Evolutionary conservation across 805 yeast genomes (phyloP).

Genomic region (Kodamaea hsintzibuensis): DNA sequence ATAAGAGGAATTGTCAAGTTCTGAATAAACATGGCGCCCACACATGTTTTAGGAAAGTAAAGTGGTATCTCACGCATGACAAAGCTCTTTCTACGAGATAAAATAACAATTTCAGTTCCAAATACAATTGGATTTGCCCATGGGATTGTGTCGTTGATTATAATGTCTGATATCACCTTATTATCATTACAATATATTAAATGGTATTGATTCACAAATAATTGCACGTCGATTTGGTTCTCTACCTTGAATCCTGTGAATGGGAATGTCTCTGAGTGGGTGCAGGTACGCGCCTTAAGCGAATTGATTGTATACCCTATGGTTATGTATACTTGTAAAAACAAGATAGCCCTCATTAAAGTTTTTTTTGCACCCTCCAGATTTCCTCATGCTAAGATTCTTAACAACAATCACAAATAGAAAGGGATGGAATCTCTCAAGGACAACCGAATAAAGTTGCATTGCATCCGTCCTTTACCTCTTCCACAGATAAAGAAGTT

Average conservation of each 20-base stretch:
- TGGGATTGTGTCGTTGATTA: conserved; percentile 22
- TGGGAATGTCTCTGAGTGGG: conserved; percentile 8
- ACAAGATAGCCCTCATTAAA: background rate
- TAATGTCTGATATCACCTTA: conserved; percentile 21
- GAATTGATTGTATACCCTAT: background rate
- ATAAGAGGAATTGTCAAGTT: conserved; percentile 21
- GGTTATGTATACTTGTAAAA: background rate
- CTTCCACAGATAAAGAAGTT: background rate
- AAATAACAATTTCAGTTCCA: conserved; percentile 9
- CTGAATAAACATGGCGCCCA: conserved; percentile 24
- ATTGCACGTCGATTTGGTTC: conserved; percentile 17
- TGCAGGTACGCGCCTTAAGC: conserved; percentile 8
- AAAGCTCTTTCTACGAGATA: conserved; percentile 25
- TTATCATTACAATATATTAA: conserved; percentile 33
- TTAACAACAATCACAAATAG: background rate
- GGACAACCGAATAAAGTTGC: background rate
- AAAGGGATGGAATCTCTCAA: background rate
- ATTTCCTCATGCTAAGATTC: background rate
- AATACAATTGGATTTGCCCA: conserved; percentile 19
- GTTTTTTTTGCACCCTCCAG: background rate
- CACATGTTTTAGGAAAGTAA: conserved; percentile 26
- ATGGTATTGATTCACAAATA: conserved; percentile 18
- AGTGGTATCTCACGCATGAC: conserved; percentile 23
- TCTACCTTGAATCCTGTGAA: conserved; percentile 32
- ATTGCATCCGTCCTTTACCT: background rate